phyloP scores from a whole-genome alignment of 495 filamentous ascomycete genomes.

The Achaetomiella virescens region DNA sequence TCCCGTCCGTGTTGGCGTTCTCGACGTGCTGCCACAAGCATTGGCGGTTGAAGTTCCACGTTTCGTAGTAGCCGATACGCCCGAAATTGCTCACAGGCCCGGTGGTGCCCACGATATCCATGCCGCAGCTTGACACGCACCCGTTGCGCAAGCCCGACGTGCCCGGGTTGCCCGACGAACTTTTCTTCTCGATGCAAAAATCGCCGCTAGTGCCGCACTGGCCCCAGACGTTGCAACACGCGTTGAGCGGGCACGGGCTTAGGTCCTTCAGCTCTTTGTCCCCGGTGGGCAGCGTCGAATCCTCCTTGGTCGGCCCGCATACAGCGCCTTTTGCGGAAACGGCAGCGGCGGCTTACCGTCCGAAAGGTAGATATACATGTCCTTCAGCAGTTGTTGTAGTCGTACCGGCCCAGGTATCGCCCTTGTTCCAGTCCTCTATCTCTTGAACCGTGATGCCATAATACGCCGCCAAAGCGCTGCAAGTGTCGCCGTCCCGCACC shows the following conservation, averaged over 20 bases:
- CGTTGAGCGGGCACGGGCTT: constrained; percentile 34
- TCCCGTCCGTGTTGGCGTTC: constrained; percentile 9
- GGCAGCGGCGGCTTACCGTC: constrained; percentile 37
- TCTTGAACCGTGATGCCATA: constrained; percentile 24
- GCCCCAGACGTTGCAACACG: constrained; percentile 37
- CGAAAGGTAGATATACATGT: constrained; percentile 34
- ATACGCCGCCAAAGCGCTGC: constrained; percentile 11
- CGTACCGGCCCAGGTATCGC: constrained; percentile 39
- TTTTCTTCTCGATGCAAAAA: constrained; percentile 38
- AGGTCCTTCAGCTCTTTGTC: constrained; percentile 15
- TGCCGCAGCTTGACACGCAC: constrained; percentile 45
- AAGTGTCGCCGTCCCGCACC: constrained; percentile 24
- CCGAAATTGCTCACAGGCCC: neutral
- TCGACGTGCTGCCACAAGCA: constrained; percentile 20
- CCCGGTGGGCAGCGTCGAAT: constrained; percentile 8
- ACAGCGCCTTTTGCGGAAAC: constrained; percentile 26
- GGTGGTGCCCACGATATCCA: constrained; percentile 16
- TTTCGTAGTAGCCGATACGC: constrained; percentile 29
- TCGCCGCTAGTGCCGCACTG: constrained; percentile 43
- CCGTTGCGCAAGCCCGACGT: constrained; percentile 31
- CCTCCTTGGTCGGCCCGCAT: constrained; percentile 32
- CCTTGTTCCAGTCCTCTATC: constrained; percentile 30
- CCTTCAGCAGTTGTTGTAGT: constrained; percentile 27
- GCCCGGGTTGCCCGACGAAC: constrained; percentile 31
- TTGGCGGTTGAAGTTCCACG: constrained; percentile 21